These are phyloP conservation scores for Penicillium sp. DNA, from an alignment of 2,329 filamentous ascomycete species.

Conservation along the genomic window DNA sequence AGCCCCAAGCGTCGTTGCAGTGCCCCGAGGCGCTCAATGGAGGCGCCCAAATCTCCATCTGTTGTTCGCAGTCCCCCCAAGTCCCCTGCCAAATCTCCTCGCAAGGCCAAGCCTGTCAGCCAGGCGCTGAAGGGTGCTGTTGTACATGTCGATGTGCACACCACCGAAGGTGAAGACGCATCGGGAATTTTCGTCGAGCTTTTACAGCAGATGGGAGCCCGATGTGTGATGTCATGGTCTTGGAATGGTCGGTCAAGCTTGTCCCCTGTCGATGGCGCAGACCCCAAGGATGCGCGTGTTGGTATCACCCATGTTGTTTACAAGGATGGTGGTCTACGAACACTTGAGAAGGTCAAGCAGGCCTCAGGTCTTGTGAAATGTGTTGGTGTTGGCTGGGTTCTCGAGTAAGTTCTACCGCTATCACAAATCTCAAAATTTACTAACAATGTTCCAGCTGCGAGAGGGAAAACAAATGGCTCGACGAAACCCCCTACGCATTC, in stretches of 20 bases:
- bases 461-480: conserved; percentile 74
- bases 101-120: conserved; percentile 26
- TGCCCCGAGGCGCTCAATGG: conserved; percentile 17
- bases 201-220: conserved; percentile 78
- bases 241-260: conserved; percentile 66
- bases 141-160: conserved; percentile 83
- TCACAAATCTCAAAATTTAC: neutral
- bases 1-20: conserved; percentile 25
- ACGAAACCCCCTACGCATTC: conserved; percentile 71
- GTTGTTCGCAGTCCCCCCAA: conserved; percentile 33
- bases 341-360: conserved; percentile 77
- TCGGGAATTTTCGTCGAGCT: conserved; percentile 81
- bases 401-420: conserved; percentile 67
- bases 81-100: conserved; percentile 34
- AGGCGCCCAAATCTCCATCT: conserved; percentile 15
- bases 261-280: conserved; percentile 37
- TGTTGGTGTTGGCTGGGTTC: conserved; percentile 85
- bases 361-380: conserved; percentile 77
- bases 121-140: conserved; percentile 69
- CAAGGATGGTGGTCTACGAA: conserved; percentile 82
- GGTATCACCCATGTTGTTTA: conserved; percentile 88
- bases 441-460: conserved; percentile 63
- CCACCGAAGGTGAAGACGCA: conserved; percentile 78
- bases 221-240: conserved; percentile 74
- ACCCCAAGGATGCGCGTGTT: conserved; percentile 55